phyloP scores from a whole-genome alignment of 257 asterid species.

The Coffea canephora region DNA sequence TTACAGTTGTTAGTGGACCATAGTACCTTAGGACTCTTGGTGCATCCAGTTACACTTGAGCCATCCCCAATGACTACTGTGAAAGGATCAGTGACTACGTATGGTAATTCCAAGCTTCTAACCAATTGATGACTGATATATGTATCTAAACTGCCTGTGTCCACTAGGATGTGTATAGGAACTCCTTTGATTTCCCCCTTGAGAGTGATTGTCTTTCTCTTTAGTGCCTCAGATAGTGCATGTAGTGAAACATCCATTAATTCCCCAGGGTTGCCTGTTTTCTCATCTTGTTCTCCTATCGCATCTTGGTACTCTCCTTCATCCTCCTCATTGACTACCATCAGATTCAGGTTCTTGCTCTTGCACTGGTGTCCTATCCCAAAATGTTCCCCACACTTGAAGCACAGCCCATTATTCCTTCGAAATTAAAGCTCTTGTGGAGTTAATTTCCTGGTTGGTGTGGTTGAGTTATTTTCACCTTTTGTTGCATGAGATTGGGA shows the following conservation, averaged over 20 bases:
- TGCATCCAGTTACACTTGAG: background rate
- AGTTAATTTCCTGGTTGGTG: background rate
- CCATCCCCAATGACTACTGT: too few relatives aligned
- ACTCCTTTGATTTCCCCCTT: background rate
- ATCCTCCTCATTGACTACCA: background rate
- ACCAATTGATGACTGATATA: too few relatives aligned
- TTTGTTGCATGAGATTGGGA: too few relatives aligned
- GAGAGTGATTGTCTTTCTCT: background rate
- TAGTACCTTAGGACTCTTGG: rapidly evolving
- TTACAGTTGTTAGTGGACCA: background rate
- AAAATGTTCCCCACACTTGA: background rate
- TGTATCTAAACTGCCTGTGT: too few relatives aligned
- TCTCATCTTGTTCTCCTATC: background rate
- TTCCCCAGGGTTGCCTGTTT: background rate
- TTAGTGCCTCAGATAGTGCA: background rate
- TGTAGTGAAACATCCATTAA: background rate
- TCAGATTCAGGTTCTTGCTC: background rate
- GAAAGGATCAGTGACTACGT: too few relatives aligned
- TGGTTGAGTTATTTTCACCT: too few relatives aligned
- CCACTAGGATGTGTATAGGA: too few relatives aligned
- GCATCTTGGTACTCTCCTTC: background rate
- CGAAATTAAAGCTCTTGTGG: background rate
- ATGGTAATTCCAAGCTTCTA: too few relatives aligned
- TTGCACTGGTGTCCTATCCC: background rate
- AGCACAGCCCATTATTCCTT: background rate